A percentile compares a stretch with the other conserved stretches of the same genome.
phyloP scores from a whole-genome alignment of 306 rosid species.

The Vigna hirtella region DNA sequence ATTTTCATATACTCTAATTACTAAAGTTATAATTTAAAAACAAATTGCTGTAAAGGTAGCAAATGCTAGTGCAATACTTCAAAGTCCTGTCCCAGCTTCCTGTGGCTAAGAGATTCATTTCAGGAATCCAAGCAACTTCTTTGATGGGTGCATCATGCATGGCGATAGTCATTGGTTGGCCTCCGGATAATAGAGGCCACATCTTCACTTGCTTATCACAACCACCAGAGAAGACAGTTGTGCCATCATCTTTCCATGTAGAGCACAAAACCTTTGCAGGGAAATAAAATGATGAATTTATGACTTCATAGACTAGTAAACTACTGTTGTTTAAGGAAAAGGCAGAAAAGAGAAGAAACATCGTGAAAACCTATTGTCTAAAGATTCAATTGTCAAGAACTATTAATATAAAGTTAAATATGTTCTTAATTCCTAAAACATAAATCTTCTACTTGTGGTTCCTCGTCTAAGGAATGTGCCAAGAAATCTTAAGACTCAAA shows the following conservation, averaged over 20 bases:
- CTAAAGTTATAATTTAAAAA: background rate
- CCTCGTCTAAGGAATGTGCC: too few species aligned
- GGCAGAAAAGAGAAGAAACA: background rate
- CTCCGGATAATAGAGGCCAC: constrained; percentile 90
- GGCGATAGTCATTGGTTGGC: constrained; percentile 84
- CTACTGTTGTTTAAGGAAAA: constrained; percentile 7
- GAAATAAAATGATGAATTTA: background rate
- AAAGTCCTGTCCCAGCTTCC: constrained; percentile 96
- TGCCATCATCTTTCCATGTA: constrained; percentile 95
- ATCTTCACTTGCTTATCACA: constrained; percentile 97
- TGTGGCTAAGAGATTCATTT: constrained; percentile 78
- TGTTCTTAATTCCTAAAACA: background rate
- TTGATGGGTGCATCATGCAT: constrained; percentile 93
- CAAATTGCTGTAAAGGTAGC: constrained; percentile 21
- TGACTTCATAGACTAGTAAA: background rate
- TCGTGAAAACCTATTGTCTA: background rate
- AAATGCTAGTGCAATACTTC: constrained; percentile 55
- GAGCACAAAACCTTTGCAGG: constrained; percentile 79
- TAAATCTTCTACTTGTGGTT: too few species aligned
- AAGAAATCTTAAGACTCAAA: background rate
- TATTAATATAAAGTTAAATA: background rate
- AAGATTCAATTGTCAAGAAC: background rate
- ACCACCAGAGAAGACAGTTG: constrained; percentile 93
- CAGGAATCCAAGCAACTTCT: constrained; percentile 90
- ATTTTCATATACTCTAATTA: background rate